Conservation (phyloP, 305 asterid species). For the Salvia sclarea region DNA sequence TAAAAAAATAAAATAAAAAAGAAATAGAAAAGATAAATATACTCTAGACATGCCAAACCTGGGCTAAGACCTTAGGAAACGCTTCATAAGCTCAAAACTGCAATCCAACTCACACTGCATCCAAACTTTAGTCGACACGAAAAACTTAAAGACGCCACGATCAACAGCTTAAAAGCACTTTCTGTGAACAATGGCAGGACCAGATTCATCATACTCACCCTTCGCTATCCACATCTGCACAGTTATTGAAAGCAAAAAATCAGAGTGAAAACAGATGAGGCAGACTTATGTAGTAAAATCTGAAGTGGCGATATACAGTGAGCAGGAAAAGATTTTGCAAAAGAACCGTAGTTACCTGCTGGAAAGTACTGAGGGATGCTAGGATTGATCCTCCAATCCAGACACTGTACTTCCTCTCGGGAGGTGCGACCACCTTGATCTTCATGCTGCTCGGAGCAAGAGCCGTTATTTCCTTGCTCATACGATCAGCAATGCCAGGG, state of each 20-base stretch:
- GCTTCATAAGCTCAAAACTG: constrained; percentile 25
- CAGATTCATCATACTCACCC: constrained; percentile 51
- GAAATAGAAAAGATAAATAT: background rate
- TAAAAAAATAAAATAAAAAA: background rate
- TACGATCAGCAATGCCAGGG: constrained; percentile 54
- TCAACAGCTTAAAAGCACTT: constrained; percentile 47
- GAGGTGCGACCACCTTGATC: constrained; percentile 50
- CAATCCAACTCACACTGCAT: constrained; percentile 34
- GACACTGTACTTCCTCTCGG: constrained; percentile 55
- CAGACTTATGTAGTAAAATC: background rate
- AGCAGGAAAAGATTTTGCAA: background rate
- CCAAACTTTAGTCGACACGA: constrained; percentile 23
- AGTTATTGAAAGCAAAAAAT: background rate
- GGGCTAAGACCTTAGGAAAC: constrained; percentile 18
- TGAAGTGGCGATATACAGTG: background rate
- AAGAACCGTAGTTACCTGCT: constrained; percentile 37
- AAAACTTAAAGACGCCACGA: background rate
- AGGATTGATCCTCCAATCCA: constrained; percentile 56
- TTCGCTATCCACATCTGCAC: constrained; percentile 53
- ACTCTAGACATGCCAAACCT: background rate
- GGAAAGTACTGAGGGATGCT: constrained; percentile 54
- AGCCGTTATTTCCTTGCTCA: constrained; percentile 49
- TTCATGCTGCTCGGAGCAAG: constrained; percentile 42
- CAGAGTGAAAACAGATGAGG: background rate
- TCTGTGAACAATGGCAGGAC: constrained; percentile 51